phyloP scores from a whole-genome alignment of 441 rosid species.

The Croton laevigatus region DNA sequence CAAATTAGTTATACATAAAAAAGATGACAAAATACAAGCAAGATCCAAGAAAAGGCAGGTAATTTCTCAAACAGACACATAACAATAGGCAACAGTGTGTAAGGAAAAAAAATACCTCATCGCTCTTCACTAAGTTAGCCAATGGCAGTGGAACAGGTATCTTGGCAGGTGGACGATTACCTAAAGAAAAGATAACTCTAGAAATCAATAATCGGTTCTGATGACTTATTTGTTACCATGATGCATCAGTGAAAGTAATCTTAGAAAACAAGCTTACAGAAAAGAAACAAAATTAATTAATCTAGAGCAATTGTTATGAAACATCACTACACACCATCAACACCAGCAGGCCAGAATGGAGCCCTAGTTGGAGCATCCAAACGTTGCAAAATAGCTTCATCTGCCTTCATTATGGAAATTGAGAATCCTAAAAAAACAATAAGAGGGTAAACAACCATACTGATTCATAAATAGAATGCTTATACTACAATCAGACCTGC shows the following conservation, averaged over 20 bases:
- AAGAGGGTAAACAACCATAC: constrained; percentile 19
- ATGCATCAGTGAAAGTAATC: constrained; percentile 1
- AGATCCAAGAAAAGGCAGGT: neutral
- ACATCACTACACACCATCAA: constrained; percentile 60
- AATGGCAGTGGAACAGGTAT: constrained; percentile 83
- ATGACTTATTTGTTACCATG: neutral
- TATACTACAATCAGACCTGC: constrained; percentile 53
- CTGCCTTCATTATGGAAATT: constrained; percentile 90
- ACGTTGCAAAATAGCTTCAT: constrained; percentile 57
- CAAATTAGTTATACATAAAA: neutral
- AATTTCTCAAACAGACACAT: neutral
- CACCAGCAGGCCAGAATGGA: constrained; percentile 93
- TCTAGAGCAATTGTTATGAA: constrained; percentile 18
- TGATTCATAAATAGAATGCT: constrained; percentile 11
- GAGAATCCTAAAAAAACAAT: constrained; percentile 68
- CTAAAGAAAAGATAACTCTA: constrained; percentile 39
- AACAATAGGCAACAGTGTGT: constrained; percentile 4
- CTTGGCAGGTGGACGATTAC: constrained; percentile 84
- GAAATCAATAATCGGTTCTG: constrained; percentile 13
- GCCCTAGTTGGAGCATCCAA: constrained; percentile 97
- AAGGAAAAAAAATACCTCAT: constrained; percentile 46
- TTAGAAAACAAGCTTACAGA: constrained; percentile 4
- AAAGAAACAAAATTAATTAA: neutral
- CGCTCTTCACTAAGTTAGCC: constrained; percentile 52
- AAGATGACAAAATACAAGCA: constrained; percentile 2